phyloP scores from a whole-genome alignment of 257 asterid genomes.

The Solanum stenotomum region DNA sequence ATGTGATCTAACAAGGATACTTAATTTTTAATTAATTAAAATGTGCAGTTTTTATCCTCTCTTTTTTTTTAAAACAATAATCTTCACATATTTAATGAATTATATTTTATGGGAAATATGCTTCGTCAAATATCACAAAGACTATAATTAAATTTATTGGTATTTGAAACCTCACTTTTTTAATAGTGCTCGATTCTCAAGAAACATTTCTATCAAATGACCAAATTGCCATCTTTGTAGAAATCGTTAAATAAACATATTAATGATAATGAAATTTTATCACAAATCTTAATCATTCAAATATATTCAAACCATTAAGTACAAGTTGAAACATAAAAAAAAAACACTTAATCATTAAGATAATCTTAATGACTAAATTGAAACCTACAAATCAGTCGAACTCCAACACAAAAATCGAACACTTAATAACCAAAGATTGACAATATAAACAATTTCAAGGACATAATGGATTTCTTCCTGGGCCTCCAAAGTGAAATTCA shows the following conservation, averaged over 20 bases:
- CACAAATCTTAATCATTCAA: background rate
- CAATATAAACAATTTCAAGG: background rate
- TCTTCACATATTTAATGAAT: background rate
- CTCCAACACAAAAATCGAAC: background rate
- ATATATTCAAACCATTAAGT: too few relatives aligned
- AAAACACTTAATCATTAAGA: too few relatives aligned
- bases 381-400: background rate
- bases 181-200: background rate
- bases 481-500: constrained; percentile 68
- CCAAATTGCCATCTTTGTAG: background rate
- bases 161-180: too few relatives aligned
- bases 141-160: background rate
- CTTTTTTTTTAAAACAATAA: too few relatives aligned
- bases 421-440: background rate
- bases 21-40: background rate
- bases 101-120: background rate
- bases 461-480: constrained; percentile 35
- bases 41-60: background rate
- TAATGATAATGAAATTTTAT: too few relatives aligned
- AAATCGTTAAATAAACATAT: background rate
- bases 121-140: background rate
- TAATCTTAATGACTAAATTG: background rate
- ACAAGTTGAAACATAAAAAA: too few relatives aligned
- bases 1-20: background rate
- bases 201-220: background rate